Base-by-base conservation (phyloP, 768 basidiomycete genomes). In the Hericium coralloides region DNA sequence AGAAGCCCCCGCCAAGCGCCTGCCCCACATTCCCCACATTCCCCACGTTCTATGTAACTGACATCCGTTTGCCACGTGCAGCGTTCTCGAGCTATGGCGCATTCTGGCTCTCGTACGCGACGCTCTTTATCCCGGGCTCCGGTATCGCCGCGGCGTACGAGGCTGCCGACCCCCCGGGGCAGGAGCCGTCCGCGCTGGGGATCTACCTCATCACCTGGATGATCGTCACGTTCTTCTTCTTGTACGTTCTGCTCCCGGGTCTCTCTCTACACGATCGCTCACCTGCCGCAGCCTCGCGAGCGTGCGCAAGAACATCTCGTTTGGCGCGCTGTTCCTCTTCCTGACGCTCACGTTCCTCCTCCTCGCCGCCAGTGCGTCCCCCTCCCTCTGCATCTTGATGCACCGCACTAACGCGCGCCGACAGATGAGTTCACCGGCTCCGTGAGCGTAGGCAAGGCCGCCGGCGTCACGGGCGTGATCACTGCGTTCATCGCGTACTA, bases 31-130 rank as follows among this genome's bases (percentile, higher is more conserved):
- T 31, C 31, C 31, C 3, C 2, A 41, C 2, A 25, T 38, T 36
- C 23, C 26, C 18, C 31, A 10, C 22, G 6, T 14, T 49, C 10
- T n/a, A 52, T 48, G 26, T 12, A 36, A 4, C 57, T 74, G 74
- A 22, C 70, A 73, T 14, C 58, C 74, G n/a, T 71, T 71, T 31
- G 10, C 17, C 14, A 17, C 49, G 2, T 23, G 41, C 60, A 86
- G 90, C 89, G 0, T 93, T 92, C 76, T 76, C 82, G 0, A 86
- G 85, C 1, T 94, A 87, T 59, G 92, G 92, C 22, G 87, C 84
- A 2, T 94, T 93, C 77, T 94, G 91, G 91, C 74, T 93, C 73
- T 90, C 90, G 4, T 93, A 82, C 51, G 89, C 82, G 4, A 74
- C 80, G 0, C 83, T 94, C 63, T 70, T 86, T 65, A 78, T 90